Base-by-base conservation (phyloP, 139 green algal genomes). In the Micromonas pusilla region DNA sequence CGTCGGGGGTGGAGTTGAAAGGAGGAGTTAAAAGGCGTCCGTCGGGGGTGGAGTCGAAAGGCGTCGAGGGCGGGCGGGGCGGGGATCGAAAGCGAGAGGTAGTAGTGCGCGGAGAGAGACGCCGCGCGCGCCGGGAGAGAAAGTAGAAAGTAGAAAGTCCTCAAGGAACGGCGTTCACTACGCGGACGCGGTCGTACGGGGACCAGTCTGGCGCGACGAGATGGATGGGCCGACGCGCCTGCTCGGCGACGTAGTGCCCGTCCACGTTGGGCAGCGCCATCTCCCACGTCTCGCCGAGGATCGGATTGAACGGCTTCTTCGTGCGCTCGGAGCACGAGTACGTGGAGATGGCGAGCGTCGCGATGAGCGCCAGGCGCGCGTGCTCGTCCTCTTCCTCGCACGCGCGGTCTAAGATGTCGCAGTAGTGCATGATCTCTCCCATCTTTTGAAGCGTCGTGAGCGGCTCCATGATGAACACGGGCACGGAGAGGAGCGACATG, bases 301-400 rank as follows among this genome's bases (percentile, higher is more conserved):
- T 96, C 38, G 95, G 95, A 86, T 99, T 98, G 89, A 99, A 98
- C 0, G 95, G 95, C 90, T 98, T 99, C 90, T 92, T 98, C 16
- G 93, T 89, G 23, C 95, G 88, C 85, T 97, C 91, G 25, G 88
- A 87, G 63, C 86, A 84, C 65, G 87, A 87, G 84, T 97, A 99
- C 0, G 90, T 89, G 3, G 92, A 92, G 70, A 99, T 89, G 23
- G 87, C 90, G 85, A 93, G 98, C 0, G 89, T 91, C n/a, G 87
- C 88, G 38, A 97, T 86, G 39, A 79, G 72, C 2, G 81, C 80
- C 63, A 87, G 62, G 87, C 92, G 80, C 80, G 94, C 88, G 70
- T 89, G 84, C 0, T 82, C 85, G 87, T 98, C 91, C 25, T 94
- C 87, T 1, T 80, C 87, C 16, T 63, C 63, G 63, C 91, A 86